Conservation (phyloP, 176 grass and related monocot species). For the Alopecurus myosuroides region DNA sequence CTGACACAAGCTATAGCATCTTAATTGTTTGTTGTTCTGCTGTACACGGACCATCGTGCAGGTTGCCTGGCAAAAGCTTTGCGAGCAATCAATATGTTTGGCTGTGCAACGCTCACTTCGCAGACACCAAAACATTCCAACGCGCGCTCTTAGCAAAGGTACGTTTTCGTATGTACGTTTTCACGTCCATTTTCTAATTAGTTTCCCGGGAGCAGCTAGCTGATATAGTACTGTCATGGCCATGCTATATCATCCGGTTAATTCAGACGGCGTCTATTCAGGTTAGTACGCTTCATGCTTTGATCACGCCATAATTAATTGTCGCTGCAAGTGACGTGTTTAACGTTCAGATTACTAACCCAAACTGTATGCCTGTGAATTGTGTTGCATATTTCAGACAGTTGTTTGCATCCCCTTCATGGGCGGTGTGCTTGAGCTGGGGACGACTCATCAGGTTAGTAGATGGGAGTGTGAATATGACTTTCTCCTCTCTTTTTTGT, state of each 20-base stretch:
- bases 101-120: slow-evolving; percentile 64
- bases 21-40: background rate
- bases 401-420: slow-evolving; percentile 64
- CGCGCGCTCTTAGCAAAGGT: slow-evolving; percentile 86
- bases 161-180: background rate
- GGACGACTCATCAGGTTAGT: slow-evolving; percentile 60
- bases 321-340: background rate
- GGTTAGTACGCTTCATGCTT: slow-evolving; percentile 8
- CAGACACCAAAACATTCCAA: slow-evolving; percentile 41
- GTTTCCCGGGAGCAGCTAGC: too few relatives aligned
- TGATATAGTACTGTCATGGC: background rate
- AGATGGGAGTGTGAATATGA: background rate
- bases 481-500: background rate
- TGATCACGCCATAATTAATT: background rate
- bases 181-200: too few relatives aligned
- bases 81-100: slow-evolving; percentile 49
- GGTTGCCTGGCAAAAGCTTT: slow-evolving; percentile 73
- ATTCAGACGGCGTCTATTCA: slow-evolving; percentile 59
- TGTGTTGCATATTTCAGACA: slow-evolving; percentile 42
- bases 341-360: background rate
- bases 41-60: background rate
- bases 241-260: background rate
- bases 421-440: slow-evolving; percentile 76
- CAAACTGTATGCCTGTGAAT: background rate
- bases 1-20: too few relatives aligned